Conservation (phyloP, 208 protist genomes). For the Acanthamoeba healyi region DNA sequence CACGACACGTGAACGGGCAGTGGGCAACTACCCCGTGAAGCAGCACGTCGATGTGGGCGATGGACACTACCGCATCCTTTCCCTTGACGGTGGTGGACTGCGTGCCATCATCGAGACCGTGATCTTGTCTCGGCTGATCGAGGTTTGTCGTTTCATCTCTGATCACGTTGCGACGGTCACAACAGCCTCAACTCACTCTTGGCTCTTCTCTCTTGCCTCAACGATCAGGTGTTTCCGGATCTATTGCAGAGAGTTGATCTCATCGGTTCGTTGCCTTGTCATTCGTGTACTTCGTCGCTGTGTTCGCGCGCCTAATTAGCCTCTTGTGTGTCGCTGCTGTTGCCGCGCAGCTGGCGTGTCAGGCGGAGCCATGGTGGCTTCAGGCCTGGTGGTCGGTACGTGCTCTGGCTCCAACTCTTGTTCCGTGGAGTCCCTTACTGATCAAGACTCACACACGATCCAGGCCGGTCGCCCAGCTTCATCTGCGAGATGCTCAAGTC, state of each 20-base stretch:
- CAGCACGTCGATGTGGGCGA: not conserved
- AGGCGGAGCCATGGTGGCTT: slow-evolving; percentile 47
- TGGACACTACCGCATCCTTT: slow-evolving; percentile 43
- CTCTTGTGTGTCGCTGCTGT: not conserved
- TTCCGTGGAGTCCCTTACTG: too few relatives aligned
- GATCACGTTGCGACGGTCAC: not conserved
- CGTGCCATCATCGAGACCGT: slow-evolving; percentile 48
- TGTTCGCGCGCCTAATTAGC: not conserved
- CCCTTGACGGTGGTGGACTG: slow-evolving; percentile 14
- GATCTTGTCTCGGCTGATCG: not conserved
- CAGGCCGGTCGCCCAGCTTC: slow-evolving; percentile 15
- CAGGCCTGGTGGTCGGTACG: not conserved
- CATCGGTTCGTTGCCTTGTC: not conserved
- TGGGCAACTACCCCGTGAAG: not conserved
- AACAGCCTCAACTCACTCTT: too few relatives aligned
- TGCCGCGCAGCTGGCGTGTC: not conserved
- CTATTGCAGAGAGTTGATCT: slow-evolving; percentile 37
- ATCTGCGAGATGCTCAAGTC: slow-evolving; percentile 35
- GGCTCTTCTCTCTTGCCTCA: too few relatives aligned
- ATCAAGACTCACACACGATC: not conserved
- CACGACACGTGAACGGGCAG: not conserved
- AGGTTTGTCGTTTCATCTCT: not conserved
- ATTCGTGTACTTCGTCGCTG: not conserved
- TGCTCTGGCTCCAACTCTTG: not conserved
- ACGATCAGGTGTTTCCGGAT: not conserved